Evolutionary conservation across 768 basidiomycete genomes (phyloP).

Genomic region (Agaricus blazei): DNA sequence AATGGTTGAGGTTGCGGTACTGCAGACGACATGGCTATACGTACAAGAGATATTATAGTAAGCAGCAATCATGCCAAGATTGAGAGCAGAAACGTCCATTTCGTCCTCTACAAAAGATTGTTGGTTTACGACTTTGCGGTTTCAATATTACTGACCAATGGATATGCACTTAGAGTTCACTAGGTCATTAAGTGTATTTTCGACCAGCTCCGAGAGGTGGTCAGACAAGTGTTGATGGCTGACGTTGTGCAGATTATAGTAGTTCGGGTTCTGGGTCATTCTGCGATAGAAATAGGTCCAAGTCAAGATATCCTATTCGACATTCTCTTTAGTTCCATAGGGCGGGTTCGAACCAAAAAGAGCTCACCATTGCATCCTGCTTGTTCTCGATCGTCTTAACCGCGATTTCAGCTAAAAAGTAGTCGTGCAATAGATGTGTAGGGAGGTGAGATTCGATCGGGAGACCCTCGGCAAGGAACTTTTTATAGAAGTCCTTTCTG

Average conservation of each 20-base stretch:
- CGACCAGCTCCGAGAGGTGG: conserved; percentile 93
- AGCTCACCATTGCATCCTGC: conserved; percentile 87
- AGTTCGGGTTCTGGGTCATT: conserved; percentile 96
- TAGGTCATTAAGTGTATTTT: conserved; percentile 86
- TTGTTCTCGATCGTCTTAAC: conserved; percentile 99
- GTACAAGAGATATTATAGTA: conserved; percentile 91
- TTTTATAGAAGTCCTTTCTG: conserved; percentile 98
- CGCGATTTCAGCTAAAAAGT: conserved; percentile 97
- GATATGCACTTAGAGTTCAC: conserved; percentile 94
- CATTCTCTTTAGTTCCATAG: neutral
- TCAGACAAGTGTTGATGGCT: conserved; percentile 94
- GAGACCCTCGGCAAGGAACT: conserved; percentile 94
- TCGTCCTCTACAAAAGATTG: conserved; percentile 62
- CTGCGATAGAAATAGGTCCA: conserved; percentile 99
- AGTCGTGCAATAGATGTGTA: conserved; percentile 88
- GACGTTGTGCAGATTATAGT: conserved; percentile 92
- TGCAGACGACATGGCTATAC: conserved; percentile 19
- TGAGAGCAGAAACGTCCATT: conserved; percentile 88
- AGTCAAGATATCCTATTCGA: conserved; percentile 81
- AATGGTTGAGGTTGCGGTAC: neutral
- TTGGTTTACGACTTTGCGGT: neutral
- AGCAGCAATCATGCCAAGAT: conserved; percentile 97
- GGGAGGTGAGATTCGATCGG: conserved; percentile 96
- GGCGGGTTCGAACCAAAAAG: neutral
- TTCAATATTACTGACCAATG: conserved; percentile 50